Evolutionary conservation across 257 asterid species (phyloP).

Genomic region (Plectranthus barbatus): DNA sequence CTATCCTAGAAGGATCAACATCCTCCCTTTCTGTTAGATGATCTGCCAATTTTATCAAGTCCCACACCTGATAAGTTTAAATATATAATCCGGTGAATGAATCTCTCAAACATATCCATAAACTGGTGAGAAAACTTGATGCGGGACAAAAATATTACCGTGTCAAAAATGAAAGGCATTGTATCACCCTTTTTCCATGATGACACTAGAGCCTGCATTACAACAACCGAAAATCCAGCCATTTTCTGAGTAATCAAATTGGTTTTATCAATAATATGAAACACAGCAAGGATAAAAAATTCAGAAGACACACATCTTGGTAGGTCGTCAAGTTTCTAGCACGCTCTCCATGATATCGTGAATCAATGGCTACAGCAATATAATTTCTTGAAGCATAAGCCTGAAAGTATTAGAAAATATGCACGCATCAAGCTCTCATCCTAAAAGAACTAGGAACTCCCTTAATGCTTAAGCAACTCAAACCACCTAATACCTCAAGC

Average conservation of each 20-base stretch:
- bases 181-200: conserved; percentile 84
- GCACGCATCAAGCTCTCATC: conserved; percentile 1
- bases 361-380: conserved; percentile 79
- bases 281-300: conserved; percentile 6
- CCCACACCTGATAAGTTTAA: conserved; percentile 58
- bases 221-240: conserved; percentile 2
- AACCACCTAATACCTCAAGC: conserved; percentile 55
- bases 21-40: conserved; percentile 73
- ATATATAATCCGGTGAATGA: not conserved
- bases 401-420: conserved; percentile 27
- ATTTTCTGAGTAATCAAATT: not conserved
- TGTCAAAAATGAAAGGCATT: conserved; percentile 87
- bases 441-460: not conserved
- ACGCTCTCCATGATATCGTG: conserved; percentile 97
- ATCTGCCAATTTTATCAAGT: conserved; percentile 74
- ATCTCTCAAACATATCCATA: not conserved
- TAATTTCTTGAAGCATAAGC: conserved; percentile 92
- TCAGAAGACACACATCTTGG: conserved; percentile 47
- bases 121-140: not conserved
- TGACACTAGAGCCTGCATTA: conserved; percentile 68
- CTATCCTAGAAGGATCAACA: conserved; percentile 64
- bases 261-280: conserved; percentile 1
- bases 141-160: conserved; percentile 34
- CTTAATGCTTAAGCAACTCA: conserved; percentile 4
- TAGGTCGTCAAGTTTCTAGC: conserved; percentile 70